A percentile compares a stretch with the other conserved stretches of the same genome.
phyloP scores from a whole-genome alignment of 495 filamentous ascomycete genomes.

The Cladorrhinum samala region DNA sequence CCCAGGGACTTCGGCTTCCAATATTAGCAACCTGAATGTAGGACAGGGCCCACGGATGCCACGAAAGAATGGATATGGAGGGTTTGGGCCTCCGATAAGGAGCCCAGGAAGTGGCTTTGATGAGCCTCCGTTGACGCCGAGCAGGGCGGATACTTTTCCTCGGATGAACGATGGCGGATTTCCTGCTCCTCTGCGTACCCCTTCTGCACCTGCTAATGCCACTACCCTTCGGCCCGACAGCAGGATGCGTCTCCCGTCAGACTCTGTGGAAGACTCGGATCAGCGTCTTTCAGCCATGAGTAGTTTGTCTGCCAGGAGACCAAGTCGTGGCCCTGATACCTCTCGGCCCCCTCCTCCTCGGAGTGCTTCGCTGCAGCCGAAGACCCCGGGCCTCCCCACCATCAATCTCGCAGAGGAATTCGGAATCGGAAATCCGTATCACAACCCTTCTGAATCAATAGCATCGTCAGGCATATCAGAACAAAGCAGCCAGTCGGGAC shows the following conservation, averaged over 20 bases:
- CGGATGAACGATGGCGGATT: slow-evolving; percentile 28
- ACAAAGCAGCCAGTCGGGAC: slow-evolving; percentile 34
- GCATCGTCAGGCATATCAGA: slow-evolving; percentile 60
- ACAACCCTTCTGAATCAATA: slow-evolving; percentile 59
- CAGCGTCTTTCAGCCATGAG: slow-evolving; percentile 10
- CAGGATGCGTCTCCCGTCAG: slow-evolving; percentile 29
- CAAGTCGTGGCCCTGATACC: slow-evolving; percentile 44
- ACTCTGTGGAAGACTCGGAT: slow-evolving; percentile 9
- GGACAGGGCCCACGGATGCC: slow-evolving; percentile 32
- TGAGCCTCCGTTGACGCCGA: slow-evolving; percentile 34
- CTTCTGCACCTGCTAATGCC: slow-evolving; percentile 36
- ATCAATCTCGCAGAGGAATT: slow-evolving; percentile 48
- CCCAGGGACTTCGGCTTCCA: slow-evolving; percentile 39
- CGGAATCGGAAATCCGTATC: slow-evolving; percentile 50
- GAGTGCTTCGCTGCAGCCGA: slow-evolving; percentile 33
- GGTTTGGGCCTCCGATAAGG: slow-evolving; percentile 37
- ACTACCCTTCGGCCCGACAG: slow-evolving; percentile 23
- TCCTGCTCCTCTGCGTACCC: slow-evolving; percentile 37
- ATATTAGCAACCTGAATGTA: slow-evolving; percentile 33
- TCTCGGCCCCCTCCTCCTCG: slow-evolving; percentile 45
- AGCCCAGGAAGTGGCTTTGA: slow-evolving; percentile 28
- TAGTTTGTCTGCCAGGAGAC: slow-evolving; percentile 29
- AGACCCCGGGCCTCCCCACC: slow-evolving; percentile 30
- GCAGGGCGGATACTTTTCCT: slow-evolving; percentile 53
- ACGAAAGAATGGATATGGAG: slow-evolving; percentile 46